Base-by-base conservation (phyloP, 164 flowering plant species). In the Piper longum region DNA sequence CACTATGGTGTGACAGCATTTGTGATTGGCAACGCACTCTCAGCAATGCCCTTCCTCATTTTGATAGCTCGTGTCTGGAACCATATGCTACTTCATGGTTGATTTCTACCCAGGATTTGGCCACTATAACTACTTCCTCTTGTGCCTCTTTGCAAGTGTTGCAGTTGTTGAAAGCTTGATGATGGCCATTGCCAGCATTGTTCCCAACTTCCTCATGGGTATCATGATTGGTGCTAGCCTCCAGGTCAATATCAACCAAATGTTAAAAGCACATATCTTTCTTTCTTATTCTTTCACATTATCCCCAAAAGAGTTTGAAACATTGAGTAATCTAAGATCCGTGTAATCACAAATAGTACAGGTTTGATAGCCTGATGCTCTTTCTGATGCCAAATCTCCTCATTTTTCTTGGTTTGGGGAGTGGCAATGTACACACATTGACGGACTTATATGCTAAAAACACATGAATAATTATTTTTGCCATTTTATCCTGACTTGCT, bases 141-240 rank as follows among this genome's bases (percentile, higher is more conserved):
- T 91, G 66, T 83, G 88, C 80, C 88, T 91, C 41, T 91, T 83
- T 41, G 92, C 95, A 2, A 87, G 98, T 66, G 92, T 91, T 57
- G 81, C 95, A 1, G 95, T 89, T 0, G 98, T 91, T 41, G 98
- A 91, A 73, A 91, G 98, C 36, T 26, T 26, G 36, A 26, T 26
- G 36, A 26, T 26, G 36, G 36, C 36, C 36, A 26, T 26, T 26
- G 36, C 36, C 36, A 26, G 36, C 36, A 26, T 26, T 26, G 36
- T 26, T 26, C 36, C 36, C 36, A 26, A 91, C 67, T 91, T 91
- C 83, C 92, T 91, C 68, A 89, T 91, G 98, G 98, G 98, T 39
- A 91, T 91, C 70, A 87, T 91, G 73, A 87, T 80, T 9, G 98
- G 98, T 0, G 98, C 98, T 26, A 96, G 96, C 44, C 87, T 91